Evolutionary conservation across 108 stramenopile genomes (phyloP).

Genomic region (Bacterosira constricta): DNA sequence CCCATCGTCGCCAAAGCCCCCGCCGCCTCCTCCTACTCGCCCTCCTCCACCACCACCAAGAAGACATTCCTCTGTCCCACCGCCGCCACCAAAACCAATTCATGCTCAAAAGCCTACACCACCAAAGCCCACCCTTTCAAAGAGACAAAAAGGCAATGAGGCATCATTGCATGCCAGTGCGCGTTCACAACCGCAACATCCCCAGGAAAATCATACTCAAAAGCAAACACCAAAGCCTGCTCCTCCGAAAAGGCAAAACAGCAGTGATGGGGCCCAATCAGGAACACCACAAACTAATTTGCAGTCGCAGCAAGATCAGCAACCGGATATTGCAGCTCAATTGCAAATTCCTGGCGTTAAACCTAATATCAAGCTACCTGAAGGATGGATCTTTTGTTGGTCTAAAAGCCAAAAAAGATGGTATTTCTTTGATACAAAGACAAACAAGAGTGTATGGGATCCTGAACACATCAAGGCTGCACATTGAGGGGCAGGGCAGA

Average conservation of each 20-base stretch:
- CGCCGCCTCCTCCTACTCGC: conserved; percentile 25
- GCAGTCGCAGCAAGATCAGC: conserved; percentile 4
- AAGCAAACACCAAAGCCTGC: not conserved
- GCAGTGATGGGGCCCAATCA: not conserved
- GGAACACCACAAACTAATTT: conserved; percentile 1
- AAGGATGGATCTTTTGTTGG: conserved; percentile 81
- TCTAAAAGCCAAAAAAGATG: conserved; percentile 79
- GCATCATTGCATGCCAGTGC: no score
- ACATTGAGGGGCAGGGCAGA: no score
- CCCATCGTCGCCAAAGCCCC: conserved; percentile 18
- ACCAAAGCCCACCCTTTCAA: conserved; percentile 13
- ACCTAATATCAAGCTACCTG: conserved; percentile 68
- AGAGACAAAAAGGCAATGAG: not conserved
- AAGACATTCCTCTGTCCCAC: conserved; percentile 6
- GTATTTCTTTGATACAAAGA: conserved; percentile 81
- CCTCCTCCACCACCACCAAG: conserved; percentile 44
- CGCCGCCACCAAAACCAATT: conserved; percentile 25
- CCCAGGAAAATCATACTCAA: not conserved
- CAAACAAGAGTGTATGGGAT: conserved; percentile 77
- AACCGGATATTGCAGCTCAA: conserved; percentile 22
- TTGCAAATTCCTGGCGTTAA: conserved; percentile 63
- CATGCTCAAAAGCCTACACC: conserved; percentile 16
- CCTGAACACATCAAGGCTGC: conserved; percentile 6
- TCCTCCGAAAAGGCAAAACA: conserved; percentile 17
- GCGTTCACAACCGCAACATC: not conserved